Evolutionary conservation across 768 basidiomycete species (phyloP).

Genomic region (Rhizopogon vesiculosus): DNA sequence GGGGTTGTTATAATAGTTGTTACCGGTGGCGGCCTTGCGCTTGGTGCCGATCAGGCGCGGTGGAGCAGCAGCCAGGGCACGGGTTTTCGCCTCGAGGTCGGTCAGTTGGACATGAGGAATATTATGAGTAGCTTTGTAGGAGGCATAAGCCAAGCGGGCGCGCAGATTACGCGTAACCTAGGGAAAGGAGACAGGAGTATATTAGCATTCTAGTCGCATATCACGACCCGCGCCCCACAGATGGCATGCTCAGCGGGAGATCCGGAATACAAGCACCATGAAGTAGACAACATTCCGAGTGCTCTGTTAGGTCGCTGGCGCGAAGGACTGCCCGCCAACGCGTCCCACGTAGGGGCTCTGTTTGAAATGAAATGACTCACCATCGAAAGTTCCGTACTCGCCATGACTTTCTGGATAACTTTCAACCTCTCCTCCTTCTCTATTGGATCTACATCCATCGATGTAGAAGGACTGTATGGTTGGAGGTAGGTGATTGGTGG

Average conservation of each 20-base stretch:
- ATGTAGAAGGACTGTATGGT: constrained; percentile 34
- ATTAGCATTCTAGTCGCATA: constrained; percentile 13
- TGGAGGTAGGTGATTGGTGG: constrained; percentile 64
- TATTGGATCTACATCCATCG: constrained; percentile 33
- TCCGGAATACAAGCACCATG: constrained; percentile 4
- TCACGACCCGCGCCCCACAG: constrained; percentile 6
- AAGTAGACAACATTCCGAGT: constrained; percentile 4
- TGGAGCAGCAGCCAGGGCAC: constrained; percentile 37
- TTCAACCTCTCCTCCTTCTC: constrained; percentile 61
- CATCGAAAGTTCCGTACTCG: constrained; percentile 75
- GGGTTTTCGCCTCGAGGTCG: constrained; percentile 65
- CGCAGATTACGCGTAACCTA: constrained; percentile 81
- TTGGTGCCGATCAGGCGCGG: constrained; percentile 55
- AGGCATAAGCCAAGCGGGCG: constrained; percentile 76
- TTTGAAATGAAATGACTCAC: constrained; percentile 44
- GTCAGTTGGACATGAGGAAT: constrained; percentile 58
- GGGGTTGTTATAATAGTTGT: constrained; percentile 49
- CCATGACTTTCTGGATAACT: constrained; percentile 72
- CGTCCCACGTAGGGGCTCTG: constrained; percentile 33
- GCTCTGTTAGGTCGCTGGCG: constrained; percentile 11
- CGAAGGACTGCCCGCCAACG: constrained; percentile 33
- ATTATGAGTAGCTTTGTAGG: constrained; percentile 79
- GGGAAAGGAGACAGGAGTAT: constrained; percentile 22
- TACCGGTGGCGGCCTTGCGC: constrained; percentile 40
- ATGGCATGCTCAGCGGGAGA: constrained; percentile 5